These are phyloP conservation scores for Colletotrichum trifolii DNA, from an alignment of 2,329 filamentous ascomycete species.

Conservation along the genomic window DNA sequence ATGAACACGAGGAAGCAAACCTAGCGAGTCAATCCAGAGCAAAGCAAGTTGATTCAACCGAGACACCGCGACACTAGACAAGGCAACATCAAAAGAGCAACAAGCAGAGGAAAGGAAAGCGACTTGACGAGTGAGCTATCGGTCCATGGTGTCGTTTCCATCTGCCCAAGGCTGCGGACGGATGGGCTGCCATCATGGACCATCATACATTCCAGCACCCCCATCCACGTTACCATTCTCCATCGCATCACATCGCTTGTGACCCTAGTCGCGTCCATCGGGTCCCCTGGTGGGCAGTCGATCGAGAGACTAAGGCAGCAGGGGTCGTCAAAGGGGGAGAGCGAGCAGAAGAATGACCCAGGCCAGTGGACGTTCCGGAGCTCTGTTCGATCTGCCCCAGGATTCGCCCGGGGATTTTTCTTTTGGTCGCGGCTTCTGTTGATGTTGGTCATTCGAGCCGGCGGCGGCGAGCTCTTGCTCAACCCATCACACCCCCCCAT, in stretches of 20 bases:
- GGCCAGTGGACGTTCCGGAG: slow-evolving; percentile 31
- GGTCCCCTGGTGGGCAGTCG: slow-evolving; percentile 26
- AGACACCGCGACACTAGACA: too few relatives aligned
- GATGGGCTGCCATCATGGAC: not conserved
- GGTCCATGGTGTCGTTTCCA: not conserved
- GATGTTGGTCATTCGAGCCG: not conserved
- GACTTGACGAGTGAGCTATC: not conserved
- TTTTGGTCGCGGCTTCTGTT: slow-evolving; percentile 20
- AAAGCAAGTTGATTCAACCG: too few relatives aligned
- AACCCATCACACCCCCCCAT: not conserved
- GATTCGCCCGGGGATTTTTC: slow-evolving; percentile 28
- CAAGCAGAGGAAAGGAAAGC: not conserved
- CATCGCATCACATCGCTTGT: slow-evolving; percentile 2
- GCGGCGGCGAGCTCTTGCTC: not conserved
- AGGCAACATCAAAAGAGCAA: not conserved
- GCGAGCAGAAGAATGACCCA: slow-evolving; percentile 32
- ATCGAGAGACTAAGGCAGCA: slow-evolving; percentile 33
- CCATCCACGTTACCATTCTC: not conserved
- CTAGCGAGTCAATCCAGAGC: too few relatives aligned
- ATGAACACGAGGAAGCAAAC: too few relatives aligned
- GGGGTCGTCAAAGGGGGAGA: slow-evolving; percentile 13
- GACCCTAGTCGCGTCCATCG: slow-evolving; percentile 17
- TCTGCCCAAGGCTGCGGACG: not conserved
- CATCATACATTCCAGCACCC: slow-evolving; percentile 1
- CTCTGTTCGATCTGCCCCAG: slow-evolving; percentile 37